A percentile compares a stretch with the other conserved stretches of the same genome.
These are phyloP conservation scores for Friedmanniomyces endolithicus DNA, from an alignment of 495 filamentous ascomycete species.

Conservation along the genomic window DNA sequence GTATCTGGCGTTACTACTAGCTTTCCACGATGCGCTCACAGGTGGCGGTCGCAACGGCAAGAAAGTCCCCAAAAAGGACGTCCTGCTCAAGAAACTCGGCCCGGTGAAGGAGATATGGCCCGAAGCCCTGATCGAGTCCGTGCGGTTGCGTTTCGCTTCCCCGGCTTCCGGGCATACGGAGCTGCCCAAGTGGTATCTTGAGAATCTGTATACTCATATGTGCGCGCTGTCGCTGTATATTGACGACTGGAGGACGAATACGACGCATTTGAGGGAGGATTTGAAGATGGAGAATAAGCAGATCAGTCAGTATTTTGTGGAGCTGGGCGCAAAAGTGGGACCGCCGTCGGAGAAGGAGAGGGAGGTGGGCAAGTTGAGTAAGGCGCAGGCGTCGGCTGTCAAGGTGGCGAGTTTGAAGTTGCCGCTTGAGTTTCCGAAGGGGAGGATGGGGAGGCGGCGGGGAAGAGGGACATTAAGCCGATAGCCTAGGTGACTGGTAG, in stretches of 20 bases:
- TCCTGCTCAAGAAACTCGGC: conserved; percentile 35
- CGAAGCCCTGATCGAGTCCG: conserved; percentile 52
- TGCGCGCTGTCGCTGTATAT: conserved; percentile 43
- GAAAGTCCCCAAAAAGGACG: conserved; percentile 36
- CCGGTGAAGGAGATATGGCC: conserved; percentile 19
- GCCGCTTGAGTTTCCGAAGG: conserved; percentile 72
- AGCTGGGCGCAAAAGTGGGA: conserved; percentile 61
- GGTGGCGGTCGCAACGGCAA: conserved; percentile 23
- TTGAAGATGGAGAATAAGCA: conserved; percentile 58
- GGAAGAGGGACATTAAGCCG: not conserved
- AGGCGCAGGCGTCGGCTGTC: conserved; percentile 47
- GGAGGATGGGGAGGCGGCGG: conserved; percentile 38
- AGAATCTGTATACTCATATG: conserved; percentile 33
- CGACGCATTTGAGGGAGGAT: conserved; percentile 63
- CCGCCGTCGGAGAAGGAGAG: conserved; percentile 39
- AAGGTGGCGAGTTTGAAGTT: conserved; percentile 58
- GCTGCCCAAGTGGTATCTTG: conserved; percentile 32
- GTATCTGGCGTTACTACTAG: conserved; percentile 54
- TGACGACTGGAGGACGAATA: conserved; percentile 68
- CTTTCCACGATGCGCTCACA: conserved; percentile 44
- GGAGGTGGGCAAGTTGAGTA: conserved; percentile 36
- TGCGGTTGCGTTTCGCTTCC: conserved; percentile 59
- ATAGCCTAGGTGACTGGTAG: not conserved
- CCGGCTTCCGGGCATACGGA: conserved; percentile 20
- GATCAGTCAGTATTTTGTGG: conserved; percentile 57